Percentiles rank a stretch among this genome's conserved stretches.
Conservation (phyloP, 2,329 filamentous ascomycete species). For the Sarocladium brachiariae region DNA sequence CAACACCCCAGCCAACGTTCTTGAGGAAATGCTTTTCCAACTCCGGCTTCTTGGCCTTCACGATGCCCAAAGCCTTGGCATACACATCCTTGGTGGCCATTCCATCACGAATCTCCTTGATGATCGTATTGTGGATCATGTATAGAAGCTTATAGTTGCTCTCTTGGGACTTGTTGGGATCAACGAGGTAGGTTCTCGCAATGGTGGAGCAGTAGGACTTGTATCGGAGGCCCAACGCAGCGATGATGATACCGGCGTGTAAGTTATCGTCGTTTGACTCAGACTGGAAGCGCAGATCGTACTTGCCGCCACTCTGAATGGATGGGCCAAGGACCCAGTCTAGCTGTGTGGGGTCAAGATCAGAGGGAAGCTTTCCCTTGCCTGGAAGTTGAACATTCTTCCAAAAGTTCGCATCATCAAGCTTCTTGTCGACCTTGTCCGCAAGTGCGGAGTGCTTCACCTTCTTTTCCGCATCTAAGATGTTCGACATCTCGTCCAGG, state of each 20-base stretch:
- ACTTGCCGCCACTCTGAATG: slow-evolving; percentile 92
- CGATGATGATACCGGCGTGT: slow-evolving; percentile 89
- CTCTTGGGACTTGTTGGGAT: slow-evolving; percentile 94
- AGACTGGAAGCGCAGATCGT: slow-evolving; percentile 75
- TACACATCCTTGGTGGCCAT: slow-evolving; percentile 85
- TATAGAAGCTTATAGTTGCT: slow-evolving; percentile 86
- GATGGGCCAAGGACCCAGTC: slow-evolving; percentile 91
- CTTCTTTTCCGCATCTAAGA: slow-evolving; percentile 94
- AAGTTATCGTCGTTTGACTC: slow-evolving; percentile 76
- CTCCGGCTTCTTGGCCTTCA: slow-evolving; percentile 89
- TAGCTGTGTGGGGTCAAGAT: slow-evolving; percentile 81
- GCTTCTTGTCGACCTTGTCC: slow-evolving; percentile 83
- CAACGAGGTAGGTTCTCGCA: slow-evolving; percentile 89
- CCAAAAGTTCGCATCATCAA: slow-evolving; percentile 93
- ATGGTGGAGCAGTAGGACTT: slow-evolving; percentile 93
- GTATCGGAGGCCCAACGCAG: slow-evolving; percentile 86
- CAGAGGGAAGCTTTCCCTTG: slow-evolving; percentile 70
- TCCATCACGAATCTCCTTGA: slow-evolving; percentile 87
- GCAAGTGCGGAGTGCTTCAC: slow-evolving; percentile 82
- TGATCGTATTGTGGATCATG: slow-evolving; percentile 76
- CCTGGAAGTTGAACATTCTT: slow-evolving; percentile 65
- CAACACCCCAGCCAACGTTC: slow-evolving; percentile 85
- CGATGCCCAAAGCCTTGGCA: slow-evolving; percentile 70
- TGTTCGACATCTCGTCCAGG: slow-evolving; percentile 94
- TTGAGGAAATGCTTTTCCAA: slow-evolving; percentile 92